Evolutionary conservation across 2,329 filamentous ascomycete genomes (phyloP), one percentile per base, ranked within the genome.

Genomic region (Ophiostoma tasmaniense): DNA sequence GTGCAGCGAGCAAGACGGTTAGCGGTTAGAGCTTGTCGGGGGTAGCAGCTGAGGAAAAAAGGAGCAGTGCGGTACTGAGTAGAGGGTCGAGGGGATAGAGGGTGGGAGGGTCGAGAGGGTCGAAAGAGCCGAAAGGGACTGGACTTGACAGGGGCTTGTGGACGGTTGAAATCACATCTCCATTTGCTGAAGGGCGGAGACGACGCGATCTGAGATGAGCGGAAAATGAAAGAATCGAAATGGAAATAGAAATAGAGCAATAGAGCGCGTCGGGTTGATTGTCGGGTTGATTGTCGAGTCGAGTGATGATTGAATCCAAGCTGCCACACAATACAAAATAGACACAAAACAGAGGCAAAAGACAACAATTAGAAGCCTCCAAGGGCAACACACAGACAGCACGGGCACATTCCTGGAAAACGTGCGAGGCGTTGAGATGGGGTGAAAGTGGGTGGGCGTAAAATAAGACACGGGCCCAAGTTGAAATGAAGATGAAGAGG

Each of bases 301-400:
- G 42, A 45, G 17, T 42, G 14, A 7, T 45, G 17, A n/a, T n/a
- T 17, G 42, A 45, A 6, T 2, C 17, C 7, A 33, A 33, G 28
- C 35, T 10, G 28, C 3, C 28, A 30, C 37, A 33, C n/a, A 33
- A 33, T 33, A 33, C 0, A 4, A 39, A 14, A 61, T 7, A 30
- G 1, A 17, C 14, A 33, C 25, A 69, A 35, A 33, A 17, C 35
- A 61, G 52, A 64, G 37, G 55, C 39, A 64, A 37, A 20, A 30
- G 35, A 35, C 35, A 42, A 64, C 8, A 39, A 35, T 13, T 30
- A 68, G 39, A 50, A 45, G 55, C 64, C 64, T 70, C 30, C 69
- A 66, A 52, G 55, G 62, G 39, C 68, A 71, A 66, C 67, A 66
- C 66, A 71, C 67, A 35, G 66, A 66, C 64, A 59, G 52, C 67